phyloP scores from a whole-genome alignment of 306 rosid genomes.

The Vigna hirtella region DNA sequence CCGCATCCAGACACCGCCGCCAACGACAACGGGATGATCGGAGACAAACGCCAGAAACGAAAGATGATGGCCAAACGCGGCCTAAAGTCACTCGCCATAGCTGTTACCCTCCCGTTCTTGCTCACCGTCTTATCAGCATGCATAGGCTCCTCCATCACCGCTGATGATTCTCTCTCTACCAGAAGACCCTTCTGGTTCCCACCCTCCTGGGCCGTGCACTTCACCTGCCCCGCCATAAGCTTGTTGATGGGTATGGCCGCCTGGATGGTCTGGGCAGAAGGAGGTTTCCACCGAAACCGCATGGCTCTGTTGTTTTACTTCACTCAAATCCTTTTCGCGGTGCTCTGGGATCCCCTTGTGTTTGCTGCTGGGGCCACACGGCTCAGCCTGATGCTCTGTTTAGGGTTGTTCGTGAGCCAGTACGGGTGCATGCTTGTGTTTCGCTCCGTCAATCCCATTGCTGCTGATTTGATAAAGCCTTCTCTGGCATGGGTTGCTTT shows the following conservation, averaged over 20 bases:
- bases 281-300: slow-evolving; percentile 69
- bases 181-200: slow-evolving; percentile 76
- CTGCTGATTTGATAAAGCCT: slow-evolving; percentile 58
- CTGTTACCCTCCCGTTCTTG: slow-evolving; percentile 57
- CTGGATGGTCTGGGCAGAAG: slow-evolving; percentile 86
- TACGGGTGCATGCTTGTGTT: slow-evolving; percentile 53
- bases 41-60: slow-evolving; percentile 30
- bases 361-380: slow-evolving; percentile 54
- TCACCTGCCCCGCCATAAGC: slow-evolving; percentile 54
- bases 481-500: slow-evolving; percentile 67
- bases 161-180: neutral
- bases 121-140: slow-evolving; percentile 52
- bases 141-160: slow-evolving; percentile 39
- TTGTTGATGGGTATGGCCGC: slow-evolving; percentile 69
- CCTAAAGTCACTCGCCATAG: slow-evolving; percentile 61
- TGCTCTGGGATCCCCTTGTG: slow-evolving; percentile 68
- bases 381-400: slow-evolving; percentile 52
- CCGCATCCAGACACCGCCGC: neutral
- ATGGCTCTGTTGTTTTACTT: slow-evolving; percentile 54
- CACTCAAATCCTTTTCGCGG: slow-evolving; percentile 52
- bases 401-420: slow-evolving; percentile 48
- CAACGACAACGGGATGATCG: slow-evolving; percentile 3
- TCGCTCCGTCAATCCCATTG: slow-evolving; percentile 48
- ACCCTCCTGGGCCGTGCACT: slow-evolving; percentile 61
- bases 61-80: slow-evolving; percentile 80